These are phyloP conservation scores for Forsythia viridissima DNA, from an alignment of 257 asterid species.

Conservation along the genomic window DNA sequence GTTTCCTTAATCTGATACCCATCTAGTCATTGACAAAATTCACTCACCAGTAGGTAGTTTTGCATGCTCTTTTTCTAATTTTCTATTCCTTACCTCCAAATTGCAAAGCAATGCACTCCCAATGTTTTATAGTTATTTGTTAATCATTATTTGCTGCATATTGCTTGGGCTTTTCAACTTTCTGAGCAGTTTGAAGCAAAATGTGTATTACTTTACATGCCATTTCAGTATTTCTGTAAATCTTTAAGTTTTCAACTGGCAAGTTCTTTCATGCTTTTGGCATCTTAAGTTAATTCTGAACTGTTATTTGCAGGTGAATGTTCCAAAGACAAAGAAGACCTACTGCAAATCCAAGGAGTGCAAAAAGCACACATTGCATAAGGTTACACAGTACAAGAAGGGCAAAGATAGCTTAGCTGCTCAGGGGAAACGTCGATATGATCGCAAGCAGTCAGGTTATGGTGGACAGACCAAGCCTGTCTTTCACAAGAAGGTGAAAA, in stretches of 20 bases:
- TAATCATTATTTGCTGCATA: neutral
- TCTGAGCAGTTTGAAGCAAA: neutral
- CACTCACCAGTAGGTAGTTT: neutral
- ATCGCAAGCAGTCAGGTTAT: conserved; percentile 82
- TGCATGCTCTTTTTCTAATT: neutral
- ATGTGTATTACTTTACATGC: neutral
- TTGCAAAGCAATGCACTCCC: neutral
- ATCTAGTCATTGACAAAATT: neutral
- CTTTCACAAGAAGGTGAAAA: conserved; percentile 79
- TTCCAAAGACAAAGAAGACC: conserved; percentile 79
- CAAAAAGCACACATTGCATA: conserved; percentile 76
- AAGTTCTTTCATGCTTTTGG: neutral
- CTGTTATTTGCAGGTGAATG: conserved; percentile 57
- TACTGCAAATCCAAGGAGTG: conserved; percentile 83
- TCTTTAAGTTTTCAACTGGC: neutral
- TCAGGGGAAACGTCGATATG: conserved; percentile 82
- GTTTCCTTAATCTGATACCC: no score
- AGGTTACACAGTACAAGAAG: conserved; percentile 81
- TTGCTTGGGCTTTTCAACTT: neutral
- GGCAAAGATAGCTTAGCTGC: conserved; percentile 75
- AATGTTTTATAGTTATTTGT: neutral
- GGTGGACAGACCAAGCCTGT: conserved; percentile 91
- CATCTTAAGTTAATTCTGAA: neutral
- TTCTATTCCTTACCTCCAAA: no score
- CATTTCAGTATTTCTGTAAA: neutral